These are phyloP conservation scores for Hypocreales sp. DNA, from an alignment of 2,329 filamentous ascomycete species.

Conservation along the genomic window DNA sequence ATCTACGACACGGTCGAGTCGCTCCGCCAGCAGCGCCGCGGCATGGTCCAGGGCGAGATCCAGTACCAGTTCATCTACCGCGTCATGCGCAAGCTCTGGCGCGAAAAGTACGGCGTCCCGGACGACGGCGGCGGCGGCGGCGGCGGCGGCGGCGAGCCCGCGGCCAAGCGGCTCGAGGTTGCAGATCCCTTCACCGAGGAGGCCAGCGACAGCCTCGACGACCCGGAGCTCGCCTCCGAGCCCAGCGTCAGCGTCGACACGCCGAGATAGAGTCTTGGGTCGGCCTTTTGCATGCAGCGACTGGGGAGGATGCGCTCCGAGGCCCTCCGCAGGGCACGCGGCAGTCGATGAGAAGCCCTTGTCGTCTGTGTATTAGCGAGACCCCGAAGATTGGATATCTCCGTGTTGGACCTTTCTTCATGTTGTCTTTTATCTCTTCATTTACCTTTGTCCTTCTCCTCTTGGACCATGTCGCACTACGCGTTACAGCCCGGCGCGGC, in stretches of 20 bases:
- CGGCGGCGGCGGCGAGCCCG: constrained; percentile 27
- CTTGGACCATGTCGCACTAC: no score
- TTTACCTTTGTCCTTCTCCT: no score
- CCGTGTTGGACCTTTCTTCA: no score
- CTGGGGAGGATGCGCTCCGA: constrained; percentile 1
- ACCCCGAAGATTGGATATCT: no score
- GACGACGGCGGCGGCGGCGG: constrained; percentile 14
- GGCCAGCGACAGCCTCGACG: constrained; percentile 12
- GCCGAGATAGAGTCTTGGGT: constrained; percentile 2
- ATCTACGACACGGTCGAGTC: constrained; percentile 66
- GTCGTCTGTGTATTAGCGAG: no score
- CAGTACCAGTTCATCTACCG: constrained; percentile 86
- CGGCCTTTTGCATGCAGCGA: neutral
- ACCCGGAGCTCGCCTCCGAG: constrained; percentile 2
- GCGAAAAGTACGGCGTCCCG: constrained; percentile 40
- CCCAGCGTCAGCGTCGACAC: constrained; percentile 2
- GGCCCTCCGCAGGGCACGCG: neutral
- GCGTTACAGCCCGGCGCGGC: no score
- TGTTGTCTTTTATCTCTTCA: no score
- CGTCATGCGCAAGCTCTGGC: constrained; percentile 61
- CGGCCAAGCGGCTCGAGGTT: constrained; percentile 37
- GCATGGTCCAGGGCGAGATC: constrained; percentile 83
- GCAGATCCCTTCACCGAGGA: constrained; percentile 23
- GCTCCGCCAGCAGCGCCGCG: constrained; percentile 74
- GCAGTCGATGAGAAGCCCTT: no score